These are phyloP conservation scores for Eutrema heterophyllum DNA, from an alignment of 345 rosid genomes.

Conservation along the genomic window DNA sequence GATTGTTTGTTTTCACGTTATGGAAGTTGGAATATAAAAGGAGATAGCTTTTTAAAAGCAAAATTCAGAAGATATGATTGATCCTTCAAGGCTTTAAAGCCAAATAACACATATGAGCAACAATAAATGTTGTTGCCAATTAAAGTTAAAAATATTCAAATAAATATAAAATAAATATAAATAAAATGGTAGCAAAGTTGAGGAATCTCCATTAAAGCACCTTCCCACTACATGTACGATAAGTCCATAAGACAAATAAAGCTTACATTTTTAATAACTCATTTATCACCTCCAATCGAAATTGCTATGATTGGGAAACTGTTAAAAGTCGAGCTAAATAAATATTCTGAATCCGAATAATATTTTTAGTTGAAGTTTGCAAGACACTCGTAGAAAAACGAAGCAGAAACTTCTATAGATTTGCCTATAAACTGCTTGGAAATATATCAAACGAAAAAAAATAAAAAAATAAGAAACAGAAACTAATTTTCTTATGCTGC, in stretches of 20 bases:
- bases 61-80: slow-evolving; percentile 15
- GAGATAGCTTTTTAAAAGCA: not conserved
- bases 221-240: slow-evolving; percentile 31
- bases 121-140: slow-evolving; percentile 21
- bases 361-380: not conserved
- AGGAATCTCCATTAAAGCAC: slow-evolving; percentile 35
- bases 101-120: slow-evolving; percentile 27
- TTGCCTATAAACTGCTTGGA: not conserved
- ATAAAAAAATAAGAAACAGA: not conserved
- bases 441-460: not conserved
- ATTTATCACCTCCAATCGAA: not conserved
- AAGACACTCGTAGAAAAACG: not conserved
- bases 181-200: slow-evolving; percentile 22
- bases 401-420: not conserved
- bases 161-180: not conserved
- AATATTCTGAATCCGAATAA: not conserved
- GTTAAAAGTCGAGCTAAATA: not conserved
- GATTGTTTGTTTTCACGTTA: slow-evolving; percentile 30
- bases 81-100: slow-evolving; percentile 27
- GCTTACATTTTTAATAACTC: slow-evolving; percentile 1
- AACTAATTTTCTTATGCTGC: no score
- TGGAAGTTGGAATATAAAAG: slow-evolving; percentile 22
- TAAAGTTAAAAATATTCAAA: slow-evolving; percentile 12
- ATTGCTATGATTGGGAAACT: not conserved
- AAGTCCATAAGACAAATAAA: slow-evolving; percentile 15